A percentile compares a stretch with the other conserved stretches of the same genome.
Conservation (phyloP, 164 flowering plant genomes). For the Kalanchoe fedtschenkoi region DNA sequence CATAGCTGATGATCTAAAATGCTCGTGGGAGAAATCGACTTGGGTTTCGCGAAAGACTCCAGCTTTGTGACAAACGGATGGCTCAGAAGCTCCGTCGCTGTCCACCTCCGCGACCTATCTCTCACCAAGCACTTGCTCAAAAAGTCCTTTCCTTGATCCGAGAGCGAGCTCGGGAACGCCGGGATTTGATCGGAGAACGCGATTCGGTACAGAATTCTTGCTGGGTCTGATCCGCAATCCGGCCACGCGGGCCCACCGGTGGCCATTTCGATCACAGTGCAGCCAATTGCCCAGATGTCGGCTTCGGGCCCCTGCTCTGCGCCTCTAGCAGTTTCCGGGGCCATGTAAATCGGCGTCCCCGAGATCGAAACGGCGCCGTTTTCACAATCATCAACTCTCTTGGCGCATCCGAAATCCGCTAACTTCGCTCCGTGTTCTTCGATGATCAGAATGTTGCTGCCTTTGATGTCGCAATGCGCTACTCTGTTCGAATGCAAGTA, state of each 20-base stretch:
- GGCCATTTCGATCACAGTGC: slow-evolving; percentile 70
- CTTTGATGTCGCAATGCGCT: slow-evolving; percentile 53
- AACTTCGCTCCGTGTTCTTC: slow-evolving; percentile 29
- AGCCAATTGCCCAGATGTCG: slow-evolving; percentile 83
- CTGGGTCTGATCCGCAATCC: slow-evolving; percentile 23
- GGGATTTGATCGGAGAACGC: slow-evolving; percentile 43
- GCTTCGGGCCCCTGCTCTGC: slow-evolving; percentile 56
- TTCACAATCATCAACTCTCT: slow-evolving; percentile 11
- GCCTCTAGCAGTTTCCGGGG: slow-evolving; percentile 80
- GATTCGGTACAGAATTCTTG: slow-evolving; percentile 36
- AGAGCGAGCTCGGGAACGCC: slow-evolving; percentile 37
- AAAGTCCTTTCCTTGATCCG: slow-evolving; percentile 53
- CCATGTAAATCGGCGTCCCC: slow-evolving; percentile 75
- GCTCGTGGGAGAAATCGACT: slow-evolving; percentile 34
- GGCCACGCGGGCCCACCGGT: slow-evolving; percentile 66
- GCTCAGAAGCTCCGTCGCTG: slow-evolving; percentile 40
- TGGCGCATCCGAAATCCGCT: slow-evolving; percentile 57
- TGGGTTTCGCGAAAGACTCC: neutral
- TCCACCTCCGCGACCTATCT: slow-evolving; percentile 52
- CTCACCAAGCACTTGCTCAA: slow-evolving; percentile 48
- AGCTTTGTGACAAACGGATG: slow-evolving; percentile 43
- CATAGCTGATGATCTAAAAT: slow-evolving; percentile 38
- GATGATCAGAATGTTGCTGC: slow-evolving; percentile 51
- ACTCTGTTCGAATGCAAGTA: slow-evolving; percentile 40
- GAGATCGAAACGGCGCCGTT: slow-evolving; percentile 10